phyloP scores from a whole-genome alignment of 2,329 filamentous ascomycete genomes.

The Periconia sp. region DNA sequence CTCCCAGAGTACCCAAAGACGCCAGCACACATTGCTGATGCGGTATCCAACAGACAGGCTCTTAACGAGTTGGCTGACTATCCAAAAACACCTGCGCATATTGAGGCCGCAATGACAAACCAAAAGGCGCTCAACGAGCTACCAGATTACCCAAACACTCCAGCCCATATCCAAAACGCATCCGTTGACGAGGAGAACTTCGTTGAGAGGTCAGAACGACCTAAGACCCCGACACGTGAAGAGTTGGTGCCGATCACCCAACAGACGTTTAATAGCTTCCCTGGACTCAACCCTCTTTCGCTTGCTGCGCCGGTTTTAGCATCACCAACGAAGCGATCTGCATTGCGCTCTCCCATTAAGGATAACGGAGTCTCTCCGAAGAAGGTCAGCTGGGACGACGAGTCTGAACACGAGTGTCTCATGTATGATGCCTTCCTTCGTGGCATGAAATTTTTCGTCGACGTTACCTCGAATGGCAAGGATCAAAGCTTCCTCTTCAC shows the following conservation, averaged over 20 bases:
- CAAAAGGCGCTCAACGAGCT: conserved; percentile 23
- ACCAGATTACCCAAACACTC: conserved; percentile 23
- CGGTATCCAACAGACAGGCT: background rate
- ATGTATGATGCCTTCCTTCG: conserved; percentile 32
- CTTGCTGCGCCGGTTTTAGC: conserved; percentile 13
- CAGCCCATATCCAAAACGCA: conserved; percentile 17
- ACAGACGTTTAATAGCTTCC: too few species aligned
- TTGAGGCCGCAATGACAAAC: conserved; percentile 21
- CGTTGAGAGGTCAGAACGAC: background rate
- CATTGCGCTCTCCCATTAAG: conserved; percentile 45
- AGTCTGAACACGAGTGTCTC: conserved; percentile 28
- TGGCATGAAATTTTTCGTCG: conserved; percentile 80
- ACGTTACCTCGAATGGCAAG: conserved; percentile 81
- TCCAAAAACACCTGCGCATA: conserved; percentile 16
- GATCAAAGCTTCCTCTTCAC: conserved; percentile 67
- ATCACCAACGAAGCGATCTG: conserved; percentile 38
- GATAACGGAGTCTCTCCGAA: conserved; percentile 39
- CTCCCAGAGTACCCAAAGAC: conserved; percentile 18
- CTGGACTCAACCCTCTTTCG: too few species aligned
- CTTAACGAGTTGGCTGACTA: conserved; percentile 1
- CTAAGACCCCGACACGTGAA: too few species aligned
- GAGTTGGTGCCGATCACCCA: too few species aligned
- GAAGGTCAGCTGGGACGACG: conserved; percentile 44
- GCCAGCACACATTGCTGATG: conserved; percentile 13
- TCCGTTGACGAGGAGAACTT: background rate